Evolutionary conservation across 208 protist genomes (phyloP).

Genomic region (Porcisia deanei): DNA sequence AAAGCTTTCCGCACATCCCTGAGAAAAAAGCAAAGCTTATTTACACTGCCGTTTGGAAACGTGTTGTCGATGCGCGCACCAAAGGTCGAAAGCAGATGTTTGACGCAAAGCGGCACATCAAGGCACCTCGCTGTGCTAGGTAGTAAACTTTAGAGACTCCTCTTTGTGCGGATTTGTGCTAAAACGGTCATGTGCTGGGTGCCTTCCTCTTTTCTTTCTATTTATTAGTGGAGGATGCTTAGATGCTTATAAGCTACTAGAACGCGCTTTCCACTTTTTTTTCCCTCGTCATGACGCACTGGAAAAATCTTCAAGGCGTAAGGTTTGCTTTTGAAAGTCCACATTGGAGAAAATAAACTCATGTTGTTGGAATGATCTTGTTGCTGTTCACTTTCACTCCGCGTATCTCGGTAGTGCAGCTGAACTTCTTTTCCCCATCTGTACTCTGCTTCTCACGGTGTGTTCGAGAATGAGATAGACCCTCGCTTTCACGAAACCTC

Average conservation of each 20-base stretch:
- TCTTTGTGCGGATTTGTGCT: background rate
- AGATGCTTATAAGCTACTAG: conserved; percentile 4
- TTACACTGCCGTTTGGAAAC: conserved; percentile 87
- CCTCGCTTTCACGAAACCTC: background rate
- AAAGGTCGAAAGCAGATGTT: conserved; percentile 89
- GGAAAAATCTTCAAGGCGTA: background rate
- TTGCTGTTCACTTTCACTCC: background rate
- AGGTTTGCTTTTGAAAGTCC: background rate
- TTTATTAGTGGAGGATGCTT: conserved; percentile 5
- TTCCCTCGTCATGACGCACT: background rate
- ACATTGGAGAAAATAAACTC: background rate
- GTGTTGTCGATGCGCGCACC: conserved; percentile 85
- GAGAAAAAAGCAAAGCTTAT: conserved; percentile 90
- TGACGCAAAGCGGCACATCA: conserved; percentile 57
- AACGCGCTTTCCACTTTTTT: conserved; percentile 8
- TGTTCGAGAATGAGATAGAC: background rate
- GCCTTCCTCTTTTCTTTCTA: background rate
- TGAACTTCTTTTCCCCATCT: conserved; percentile 6
- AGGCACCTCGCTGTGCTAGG: conserved; percentile 67
- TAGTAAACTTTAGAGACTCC: conserved; percentile 17
- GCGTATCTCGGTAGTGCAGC: background rate
- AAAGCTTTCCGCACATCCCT: conserved; percentile 66
- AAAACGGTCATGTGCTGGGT: background rate
- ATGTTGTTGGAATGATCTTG: background rate
- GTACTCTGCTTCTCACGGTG: background rate